Conservation (phyloP, 345 rosid species). For the Melaleuca quinquenervia region DNA sequence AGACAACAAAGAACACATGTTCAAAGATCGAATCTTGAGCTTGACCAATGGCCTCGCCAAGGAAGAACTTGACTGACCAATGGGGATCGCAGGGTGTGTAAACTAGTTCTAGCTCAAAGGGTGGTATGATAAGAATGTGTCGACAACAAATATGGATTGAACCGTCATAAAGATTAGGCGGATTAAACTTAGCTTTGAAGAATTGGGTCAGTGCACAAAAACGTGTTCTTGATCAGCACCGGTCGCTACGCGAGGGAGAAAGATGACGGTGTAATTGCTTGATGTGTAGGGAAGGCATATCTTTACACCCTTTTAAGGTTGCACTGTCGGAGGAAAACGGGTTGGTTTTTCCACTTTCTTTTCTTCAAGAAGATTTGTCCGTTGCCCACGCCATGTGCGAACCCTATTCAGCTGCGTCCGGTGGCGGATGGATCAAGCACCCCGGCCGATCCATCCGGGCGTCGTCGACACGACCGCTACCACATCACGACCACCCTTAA, state of each 20-base stretch:
- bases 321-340: neutral
- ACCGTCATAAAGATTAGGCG: neutral
- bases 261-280: neutral
- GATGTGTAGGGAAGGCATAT: neutral
- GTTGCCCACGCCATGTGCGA: neutral
- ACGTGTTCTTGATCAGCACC: neutral
- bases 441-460: too few species aligned
- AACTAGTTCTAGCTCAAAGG: neutral
- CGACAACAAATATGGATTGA: neutral
- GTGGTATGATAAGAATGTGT: neutral
- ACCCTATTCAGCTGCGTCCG: too few species aligned
- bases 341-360: neutral
- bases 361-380: neutral
- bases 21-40: neutral
- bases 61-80: too few species aligned
- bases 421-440: neutral
- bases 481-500: too few species aligned
- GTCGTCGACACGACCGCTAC: too few species aligned
- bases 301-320: neutral
- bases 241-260: neutral
- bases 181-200: neutral
- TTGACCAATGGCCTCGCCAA: neutral
- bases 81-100: neutral
- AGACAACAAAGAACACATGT: neutral
- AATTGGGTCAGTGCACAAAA: neutral